A percentile compares a stretch with the other conserved stretches of the same genome.
Evolutionary conservation across 257 asterid species (phyloP).

Genomic region (Solanum paucissectum): DNA sequence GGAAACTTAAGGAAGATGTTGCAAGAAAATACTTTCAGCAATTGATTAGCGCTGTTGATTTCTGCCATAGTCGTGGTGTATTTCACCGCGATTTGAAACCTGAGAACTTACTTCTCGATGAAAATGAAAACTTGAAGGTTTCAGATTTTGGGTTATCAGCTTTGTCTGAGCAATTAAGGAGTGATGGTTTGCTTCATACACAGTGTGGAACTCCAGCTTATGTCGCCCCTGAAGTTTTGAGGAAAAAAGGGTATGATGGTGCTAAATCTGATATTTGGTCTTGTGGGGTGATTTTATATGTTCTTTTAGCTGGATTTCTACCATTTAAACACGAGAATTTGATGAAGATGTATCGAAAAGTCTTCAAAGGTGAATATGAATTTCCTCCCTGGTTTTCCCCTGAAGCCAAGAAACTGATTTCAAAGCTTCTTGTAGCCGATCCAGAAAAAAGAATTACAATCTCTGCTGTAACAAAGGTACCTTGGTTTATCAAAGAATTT

Average conservation of each 20-base stretch:
- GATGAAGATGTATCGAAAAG: constrained; percentile 63
- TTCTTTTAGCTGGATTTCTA: constrained; percentile 54
- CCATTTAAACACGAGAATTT: constrained; percentile 68
- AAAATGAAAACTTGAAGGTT: constrained; percentile 46
- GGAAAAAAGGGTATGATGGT: constrained; percentile 73
- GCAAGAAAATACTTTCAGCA: constrained; percentile 74
- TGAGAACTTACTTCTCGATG: constrained; percentile 70
- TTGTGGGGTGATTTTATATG: constrained; percentile 73
- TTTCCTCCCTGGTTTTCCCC: constrained; percentile 66
- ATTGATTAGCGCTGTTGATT: constrained; percentile 65
- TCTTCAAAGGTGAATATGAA: constrained; percentile 58
- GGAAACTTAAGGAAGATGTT: constrained; percentile 38
- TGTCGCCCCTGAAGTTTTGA: constrained; percentile 68
- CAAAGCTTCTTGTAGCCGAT: constrained; percentile 52
- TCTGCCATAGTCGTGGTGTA: constrained; percentile 86
- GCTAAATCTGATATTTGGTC: constrained; percentile 82
- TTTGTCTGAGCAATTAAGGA: constrained; percentile 48
- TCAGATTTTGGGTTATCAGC: constrained; percentile 83
- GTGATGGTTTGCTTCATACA: constrained; percentile 71
- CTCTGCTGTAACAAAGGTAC: constrained; percentile 33
- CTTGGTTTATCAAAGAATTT: constrained; percentile 56
- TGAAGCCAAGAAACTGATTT: constrained; percentile 42
- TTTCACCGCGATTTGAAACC: constrained; percentile 70
- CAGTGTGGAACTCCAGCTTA: constrained; percentile 85
- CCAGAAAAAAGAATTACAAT: constrained; percentile 49